Evolutionary conservation across 2,329 filamentous ascomycete genomes (phyloP).

Genomic region (Neofusicoccum sp.): DNA sequence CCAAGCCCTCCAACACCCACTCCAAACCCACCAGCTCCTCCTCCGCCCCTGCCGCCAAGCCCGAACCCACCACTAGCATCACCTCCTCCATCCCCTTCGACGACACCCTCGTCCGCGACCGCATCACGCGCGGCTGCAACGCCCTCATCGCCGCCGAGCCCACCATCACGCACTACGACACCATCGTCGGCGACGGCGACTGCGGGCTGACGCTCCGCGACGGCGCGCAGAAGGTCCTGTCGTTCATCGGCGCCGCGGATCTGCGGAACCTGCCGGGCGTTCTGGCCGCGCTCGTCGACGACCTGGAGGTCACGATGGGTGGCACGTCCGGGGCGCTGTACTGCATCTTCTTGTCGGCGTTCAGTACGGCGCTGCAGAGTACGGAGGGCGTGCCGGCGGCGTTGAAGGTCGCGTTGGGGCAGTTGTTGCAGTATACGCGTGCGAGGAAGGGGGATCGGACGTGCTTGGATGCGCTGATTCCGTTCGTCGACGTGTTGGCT

Average conservation of each 20-base stretch:
- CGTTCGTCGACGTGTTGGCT: conserved; percentile 70
- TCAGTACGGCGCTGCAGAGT: conserved; percentile 51
- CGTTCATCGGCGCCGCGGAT: conserved; percentile 31
- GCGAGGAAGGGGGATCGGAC: conserved; percentile 81
- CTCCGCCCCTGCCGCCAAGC: conserved; percentile 18
- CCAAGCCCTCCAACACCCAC: conserved; percentile 23
- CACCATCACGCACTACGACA: conserved; percentile 63
- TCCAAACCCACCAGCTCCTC: conserved; percentile 22
- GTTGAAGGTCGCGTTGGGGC: conserved; percentile 38
- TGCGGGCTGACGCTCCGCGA: conserved; percentile 63
- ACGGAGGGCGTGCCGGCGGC: conserved; percentile 42
- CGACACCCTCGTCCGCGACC: conserved; percentile 27
- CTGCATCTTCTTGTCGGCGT: conserved; percentile 80
- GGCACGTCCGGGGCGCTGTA: conserved; percentile 68
- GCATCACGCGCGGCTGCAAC: conserved; percentile 32
- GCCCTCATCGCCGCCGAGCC: conserved; percentile 55
- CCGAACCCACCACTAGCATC: not conserved
- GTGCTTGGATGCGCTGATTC: conserved; percentile 79
- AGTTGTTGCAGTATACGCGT: conserved; percentile 66
- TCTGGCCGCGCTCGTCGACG: conserved; percentile 55
- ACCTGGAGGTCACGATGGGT: conserved; percentile 64
- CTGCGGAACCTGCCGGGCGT: conserved; percentile 52
- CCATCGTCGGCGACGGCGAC: conserved; percentile 80
- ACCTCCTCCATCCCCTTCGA: conserved; percentile 27
- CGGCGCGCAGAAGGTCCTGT: conserved; percentile 52